Conservation (phyloP, 345 rosid genomes). For the Salix dunnii region DNA sequence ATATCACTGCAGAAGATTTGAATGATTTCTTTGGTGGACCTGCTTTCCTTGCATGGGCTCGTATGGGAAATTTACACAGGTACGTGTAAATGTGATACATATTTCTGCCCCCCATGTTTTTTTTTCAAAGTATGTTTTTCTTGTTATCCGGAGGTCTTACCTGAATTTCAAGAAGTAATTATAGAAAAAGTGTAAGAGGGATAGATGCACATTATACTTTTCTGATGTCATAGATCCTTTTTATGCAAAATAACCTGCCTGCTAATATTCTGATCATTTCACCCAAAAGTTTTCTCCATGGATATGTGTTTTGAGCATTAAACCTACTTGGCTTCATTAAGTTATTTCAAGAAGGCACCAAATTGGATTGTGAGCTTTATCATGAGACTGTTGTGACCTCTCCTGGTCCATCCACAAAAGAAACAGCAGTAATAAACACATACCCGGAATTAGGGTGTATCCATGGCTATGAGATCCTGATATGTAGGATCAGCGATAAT, state of each 20-base stretch:
- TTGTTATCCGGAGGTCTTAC: too few species aligned
- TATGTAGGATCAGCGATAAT: not conserved
- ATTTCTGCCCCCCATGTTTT: not conserved
- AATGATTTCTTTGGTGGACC: constrained; percentile 92
- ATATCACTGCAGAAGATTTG: constrained; percentile 60
- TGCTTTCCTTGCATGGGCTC: constrained; percentile 99
- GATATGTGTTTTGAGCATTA: too few species aligned
- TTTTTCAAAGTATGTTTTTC: not conserved
- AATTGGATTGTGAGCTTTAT: too few species aligned
- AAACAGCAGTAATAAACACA: not conserved
- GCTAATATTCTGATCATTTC: too few species aligned
- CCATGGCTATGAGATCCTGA: not conserved
- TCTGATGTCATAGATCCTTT: too few species aligned
- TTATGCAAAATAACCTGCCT: too few species aligned
- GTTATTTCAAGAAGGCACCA: too few species aligned
- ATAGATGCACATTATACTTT: too few species aligned
- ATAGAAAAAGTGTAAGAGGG: too few species aligned
- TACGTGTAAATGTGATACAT: constrained; percentile 27
- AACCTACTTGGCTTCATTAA: not conserved
- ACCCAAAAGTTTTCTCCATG: too few species aligned
- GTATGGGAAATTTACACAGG: constrained; percentile 98
- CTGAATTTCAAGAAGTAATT: too few species aligned
- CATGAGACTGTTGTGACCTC: too few species aligned
- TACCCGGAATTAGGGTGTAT: not conserved
- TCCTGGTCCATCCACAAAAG: not conserved